Evolutionary conservation across 2,329 filamentous ascomycete species (phyloP), one percentile per base, ranked within the genome.

Genomic region (Neophaeococcomyces mojaviensis): DNA sequence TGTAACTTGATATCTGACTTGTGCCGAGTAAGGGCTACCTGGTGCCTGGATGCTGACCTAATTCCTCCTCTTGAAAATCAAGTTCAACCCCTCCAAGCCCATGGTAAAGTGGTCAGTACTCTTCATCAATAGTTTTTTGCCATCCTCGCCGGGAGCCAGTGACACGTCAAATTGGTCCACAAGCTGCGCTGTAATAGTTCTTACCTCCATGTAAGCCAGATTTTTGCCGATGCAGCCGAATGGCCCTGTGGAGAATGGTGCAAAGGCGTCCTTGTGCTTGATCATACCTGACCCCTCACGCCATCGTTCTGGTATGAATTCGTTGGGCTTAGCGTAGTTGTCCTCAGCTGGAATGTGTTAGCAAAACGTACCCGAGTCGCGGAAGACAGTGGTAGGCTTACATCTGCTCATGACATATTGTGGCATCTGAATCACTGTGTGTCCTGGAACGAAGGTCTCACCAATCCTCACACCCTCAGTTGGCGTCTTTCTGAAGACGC

Each of bases 281-380:
- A 62, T 53, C 47, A 68, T 48, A 7, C 67, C 59, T 3, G 50
- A 39, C 2, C 57, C 58, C 3, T 56, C 57, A 2, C 56, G 63
- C 64, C 64, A 69, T 20, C 66, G 56, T 43, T 69, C 65, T 2
- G 66, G 66, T 4, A 69, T 57, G 40, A 68, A 68, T 19, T 40
- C 7, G 3, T 39, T 16, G 9, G 52, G 46, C 3, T 28, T 19
- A 3, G 40, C 33, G 39, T 56, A 60, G 42, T 58, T 55, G 4
- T 48, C 44, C 2, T 51, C 44, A 30, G 51, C 51, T 49, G 16
- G 19, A 5, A 20, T 13, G 15, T 13, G 22, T 35, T 26, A 41
- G 30, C 39, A 22, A 28, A 41, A 35, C 15, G 44, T 39, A 12
- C 26, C 15, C 24, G 10, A 28, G 26, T 18, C 31, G 32, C 20